A percentile compares a stretch with the other conserved stretches of the same genome.
Conservation (phyloP, 139 green algal species). For the Chlamydomonas eustigma region DNA sequence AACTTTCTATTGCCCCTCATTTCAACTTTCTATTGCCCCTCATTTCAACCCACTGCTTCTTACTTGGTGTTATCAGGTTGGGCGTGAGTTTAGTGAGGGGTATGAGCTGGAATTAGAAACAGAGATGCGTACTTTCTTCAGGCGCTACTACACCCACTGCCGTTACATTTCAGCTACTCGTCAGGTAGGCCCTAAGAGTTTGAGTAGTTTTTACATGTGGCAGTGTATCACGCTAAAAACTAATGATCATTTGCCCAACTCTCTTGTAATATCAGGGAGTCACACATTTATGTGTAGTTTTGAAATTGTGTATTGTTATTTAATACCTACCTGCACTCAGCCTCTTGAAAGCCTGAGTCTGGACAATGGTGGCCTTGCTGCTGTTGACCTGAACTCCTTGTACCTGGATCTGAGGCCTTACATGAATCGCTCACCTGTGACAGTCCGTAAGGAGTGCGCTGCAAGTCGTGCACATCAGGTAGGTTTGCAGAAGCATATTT, state of each 20-base stretch:
- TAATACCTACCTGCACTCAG: slow-evolving; percentile 22
- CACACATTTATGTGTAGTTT: too few species aligned
- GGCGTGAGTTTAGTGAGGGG: slow-evolving; percentile 25
- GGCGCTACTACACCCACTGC: slow-evolving; percentile 58
- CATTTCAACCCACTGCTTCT: too few species aligned
- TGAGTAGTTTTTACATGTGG: too few species aligned
- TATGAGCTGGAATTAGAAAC: slow-evolving; percentile 53
- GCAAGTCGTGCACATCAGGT: slow-evolving; percentile 55
- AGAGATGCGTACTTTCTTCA: slow-evolving; percentile 78
- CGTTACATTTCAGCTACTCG: slow-evolving; percentile 45
- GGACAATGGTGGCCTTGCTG: not conserved
- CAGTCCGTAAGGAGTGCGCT: slow-evolving; percentile 47
- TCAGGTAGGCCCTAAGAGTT: slow-evolving; percentile 38
- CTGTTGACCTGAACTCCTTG: slow-evolving; percentile 19
- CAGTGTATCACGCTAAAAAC: too few species aligned
- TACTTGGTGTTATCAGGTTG: not conserved
- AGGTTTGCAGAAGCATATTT: too few species aligned
- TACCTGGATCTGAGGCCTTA: slow-evolving; percentile 81
- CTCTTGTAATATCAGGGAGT: too few species aligned
- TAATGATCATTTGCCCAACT: too few species aligned
- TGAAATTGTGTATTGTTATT: too few species aligned
- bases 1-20: too few species aligned
- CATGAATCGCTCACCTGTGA: slow-evolving; percentile 69
- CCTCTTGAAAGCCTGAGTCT: slow-evolving; percentile 18
- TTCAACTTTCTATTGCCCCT: too few species aligned